These are phyloP conservation scores for Emergomyces orientalis DNA, from an alignment of 2,329 filamentous ascomycete species.

Conservation along the genomic window DNA sequence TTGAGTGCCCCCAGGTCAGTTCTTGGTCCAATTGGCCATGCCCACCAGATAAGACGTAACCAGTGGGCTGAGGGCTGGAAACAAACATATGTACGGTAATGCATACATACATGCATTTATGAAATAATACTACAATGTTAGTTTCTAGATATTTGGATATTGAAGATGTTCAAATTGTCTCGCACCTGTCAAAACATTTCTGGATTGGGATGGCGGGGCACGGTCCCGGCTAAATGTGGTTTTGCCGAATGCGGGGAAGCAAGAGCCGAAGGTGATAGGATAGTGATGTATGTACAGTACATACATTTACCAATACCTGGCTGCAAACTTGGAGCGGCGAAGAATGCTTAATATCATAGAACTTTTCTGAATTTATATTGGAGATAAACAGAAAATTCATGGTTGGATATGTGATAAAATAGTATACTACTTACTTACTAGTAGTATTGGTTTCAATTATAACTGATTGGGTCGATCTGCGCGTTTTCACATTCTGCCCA, in stretches of 20 bases:
- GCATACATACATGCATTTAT: background rate
- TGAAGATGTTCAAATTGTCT: background rate
- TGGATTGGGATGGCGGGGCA: background rate
- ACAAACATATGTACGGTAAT: background rate
- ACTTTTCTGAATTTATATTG: too few species aligned
- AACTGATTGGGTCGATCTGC: too few species aligned
- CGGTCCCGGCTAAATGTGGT: background rate
- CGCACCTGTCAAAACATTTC: background rate
- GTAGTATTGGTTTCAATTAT: too few species aligned
- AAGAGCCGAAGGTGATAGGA: background rate
- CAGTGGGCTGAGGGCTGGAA: background rate
- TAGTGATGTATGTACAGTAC: too few species aligned
- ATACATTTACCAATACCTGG: too few species aligned
- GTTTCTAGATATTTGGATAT: background rate
- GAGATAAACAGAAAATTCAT: too few species aligned
- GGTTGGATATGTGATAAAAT: too few species aligned
- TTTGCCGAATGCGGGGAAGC: background rate
- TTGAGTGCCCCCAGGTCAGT: background rate
- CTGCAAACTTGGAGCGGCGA: too few species aligned
- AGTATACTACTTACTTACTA: too few species aligned
- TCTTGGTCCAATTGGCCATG: background rate
- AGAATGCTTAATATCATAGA: too few species aligned
- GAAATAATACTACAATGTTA: background rate
- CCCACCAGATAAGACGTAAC: background rate
- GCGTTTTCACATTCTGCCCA: too few species aligned